phyloP scores from a whole-genome alignment of 202 grass and related monocot species.

The Eragrostis tef region DNA sequence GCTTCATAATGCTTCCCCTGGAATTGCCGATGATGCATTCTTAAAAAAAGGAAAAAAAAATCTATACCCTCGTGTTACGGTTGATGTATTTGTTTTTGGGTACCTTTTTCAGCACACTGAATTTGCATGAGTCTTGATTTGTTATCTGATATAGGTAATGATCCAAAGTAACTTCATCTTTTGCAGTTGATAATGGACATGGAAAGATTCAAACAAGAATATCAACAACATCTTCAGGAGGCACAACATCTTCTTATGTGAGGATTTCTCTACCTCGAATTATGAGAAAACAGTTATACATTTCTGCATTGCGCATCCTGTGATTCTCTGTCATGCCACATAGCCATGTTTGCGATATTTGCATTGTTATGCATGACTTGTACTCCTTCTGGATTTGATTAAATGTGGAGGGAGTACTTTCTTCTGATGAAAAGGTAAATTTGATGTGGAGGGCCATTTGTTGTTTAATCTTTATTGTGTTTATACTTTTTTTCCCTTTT shows the following conservation, averaged over 20 bases:
- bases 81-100: slow-evolving; percentile 37
- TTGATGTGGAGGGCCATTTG: slow-evolving; percentile 20
- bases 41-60: not conserved
- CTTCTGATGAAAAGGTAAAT: slow-evolving; percentile 14
- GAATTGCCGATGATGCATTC: slow-evolving; percentile 9
- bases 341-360: slow-evolving; percentile 12
- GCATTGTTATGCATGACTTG: not conserved
- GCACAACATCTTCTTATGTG: slow-evolving; percentile 59
- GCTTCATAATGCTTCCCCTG: not conserved
- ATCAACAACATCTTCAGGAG: slow-evolving; percentile 62
- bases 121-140: not conserved
- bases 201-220: slow-evolving; percentile 79
- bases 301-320: slow-evolving; percentile 12
- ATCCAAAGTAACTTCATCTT: slow-evolving; percentile 38
- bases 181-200: slow-evolving; percentile 83
- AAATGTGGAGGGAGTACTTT: not conserved
- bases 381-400: not conserved
- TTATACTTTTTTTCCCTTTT: slow-evolving; percentile 16
- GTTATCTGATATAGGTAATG: slow-evolving; percentile 26
- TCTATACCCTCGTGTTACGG: not conserved
- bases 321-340: slow-evolving; percentile 6
- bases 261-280: slow-evolving; percentile 38
- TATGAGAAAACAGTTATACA: slow-evolving; percentile 5
- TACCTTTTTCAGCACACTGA: slow-evolving; percentile 10
- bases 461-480: slow-evolving; percentile 31